These are phyloP conservation scores for Discostella stelligera DNA, from an alignment of 352 stramenopile genomes.

Conservation along the genomic window DNA sequence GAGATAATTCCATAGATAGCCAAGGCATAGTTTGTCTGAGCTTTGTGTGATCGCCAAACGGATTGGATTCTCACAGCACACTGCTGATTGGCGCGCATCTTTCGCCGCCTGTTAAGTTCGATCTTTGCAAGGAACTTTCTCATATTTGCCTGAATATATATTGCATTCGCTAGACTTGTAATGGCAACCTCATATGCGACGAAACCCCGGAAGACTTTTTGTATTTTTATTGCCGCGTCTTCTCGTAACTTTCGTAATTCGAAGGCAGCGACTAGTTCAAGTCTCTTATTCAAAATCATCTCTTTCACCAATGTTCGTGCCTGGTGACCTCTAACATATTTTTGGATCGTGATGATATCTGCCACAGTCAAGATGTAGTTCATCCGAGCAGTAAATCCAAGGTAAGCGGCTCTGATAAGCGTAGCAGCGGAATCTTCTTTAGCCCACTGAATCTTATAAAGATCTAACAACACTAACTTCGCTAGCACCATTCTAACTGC, in stretches of 20 bases:
- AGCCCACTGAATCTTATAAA: not conserved
- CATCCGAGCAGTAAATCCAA: slow-evolving; percentile 18
- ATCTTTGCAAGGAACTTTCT: slow-evolving; percentile 17
- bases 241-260: not conserved
- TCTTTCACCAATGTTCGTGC: slow-evolving; percentile 1
- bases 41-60: slow-evolving; percentile 12
- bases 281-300: not conserved
- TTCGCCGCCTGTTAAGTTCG: slow-evolving; percentile 17
- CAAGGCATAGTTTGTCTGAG: slow-evolving; percentile 9
- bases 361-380: slow-evolving; percentile 20
- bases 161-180: slow-evolving; percentile 1
- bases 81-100: not conserved
- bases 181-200: not conserved
- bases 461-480: not conserved
- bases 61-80: slow-evolving; percentile 19
- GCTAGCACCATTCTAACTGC: slow-evolving; percentile 12
- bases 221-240: slow-evolving; percentile 24
- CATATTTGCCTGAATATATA: slow-evolving; percentile 16
- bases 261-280: not conserved
- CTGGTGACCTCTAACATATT: not conserved
- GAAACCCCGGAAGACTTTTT: slow-evolving; percentile 7
- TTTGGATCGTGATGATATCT: slow-evolving; percentile 6
- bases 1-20: not conserved
- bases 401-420: slow-evolving; percentile 12
- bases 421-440: slow-evolving; percentile 9